Evolutionary conservation across 108 stramenopile species (phyloP), one percentile per base, ranked within the genome.

Genomic region (Discostella pseudostelligera): DNA sequence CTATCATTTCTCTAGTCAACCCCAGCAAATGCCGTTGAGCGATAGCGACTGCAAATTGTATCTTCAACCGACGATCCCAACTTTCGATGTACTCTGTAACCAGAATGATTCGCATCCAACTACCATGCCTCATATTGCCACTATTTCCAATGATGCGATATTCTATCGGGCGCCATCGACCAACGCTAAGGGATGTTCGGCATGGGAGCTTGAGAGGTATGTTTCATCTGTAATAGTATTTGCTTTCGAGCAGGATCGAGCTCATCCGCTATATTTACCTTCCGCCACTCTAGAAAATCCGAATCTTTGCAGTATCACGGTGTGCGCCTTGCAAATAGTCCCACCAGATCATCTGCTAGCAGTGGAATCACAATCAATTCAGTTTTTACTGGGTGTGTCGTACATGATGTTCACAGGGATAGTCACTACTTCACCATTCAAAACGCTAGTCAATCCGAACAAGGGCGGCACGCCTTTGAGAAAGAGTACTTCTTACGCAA

Each of bases 11-110:
- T 36, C n/a, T n/a, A 11, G 6, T 24, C 14, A 25, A 53, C 2
- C 5, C 20, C n/a, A 53, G 12, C 21, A 20, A 24, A 24, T 24
- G 50, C 12, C 2, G 32, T 46, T 35, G 8, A 21, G 39, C 16
- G 71, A 72, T 61, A 63, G 71, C 40, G 22, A 58, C 13, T 72
- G 71, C 71, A 72, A 64, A 28, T 39, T 42, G 6, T 59, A 65
- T 45, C 71, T 72, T 26, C 57, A 57, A 39, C 62, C 71, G 8
- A 64, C 62, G 12, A 37, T 56, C 14, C 61, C 71, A 25, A 64
- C 71, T 39, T 72, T 72, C 46, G 71, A 72, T 55, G 56, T 72
- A 2, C 28, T 48, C 16, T 39, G 61, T 19, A 25, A 11, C 22
- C 0, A 10, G 4, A 32, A 39, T 21, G 2, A 32, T 4, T 39